Evolutionary conservation across 805 yeast species (phyloP).

Genomic region (Yarrowia yakushimensis): DNA sequence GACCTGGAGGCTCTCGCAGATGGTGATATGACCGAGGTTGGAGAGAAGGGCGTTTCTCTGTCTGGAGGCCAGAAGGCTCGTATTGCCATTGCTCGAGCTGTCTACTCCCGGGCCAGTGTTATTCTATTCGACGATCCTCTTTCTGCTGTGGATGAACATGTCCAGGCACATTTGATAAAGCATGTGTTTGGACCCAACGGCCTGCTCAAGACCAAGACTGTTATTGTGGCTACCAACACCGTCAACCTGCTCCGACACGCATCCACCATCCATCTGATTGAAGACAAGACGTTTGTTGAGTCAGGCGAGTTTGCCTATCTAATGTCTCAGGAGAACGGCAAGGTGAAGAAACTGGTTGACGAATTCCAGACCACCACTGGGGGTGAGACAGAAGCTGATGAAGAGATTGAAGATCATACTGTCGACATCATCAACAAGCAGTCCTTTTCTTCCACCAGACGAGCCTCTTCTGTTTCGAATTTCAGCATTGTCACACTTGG

Average conservation of each 20-base stretch:
- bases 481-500: neutral
- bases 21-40: conserved; percentile 79
- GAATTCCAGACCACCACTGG: conserved; percentile 14
- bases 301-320: conserved; percentile 61
- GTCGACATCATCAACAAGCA: neutral
- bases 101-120: conserved; percentile 62
- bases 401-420: neutral
- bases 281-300: conserved; percentile 56
- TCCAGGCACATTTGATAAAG: conserved; percentile 71
- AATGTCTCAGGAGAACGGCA: conserved; percentile 6
- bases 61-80: conserved; percentile 93
- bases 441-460: conserved; percentile 26
- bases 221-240: conserved; percentile 82
- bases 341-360: conserved; percentile 11
- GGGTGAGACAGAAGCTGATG: neutral
- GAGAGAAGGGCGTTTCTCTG: conserved; percentile 82
- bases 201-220: conserved; percentile 53
- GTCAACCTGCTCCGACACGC: conserved; percentile 66
- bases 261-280: conserved; percentile 63
- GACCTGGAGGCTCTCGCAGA: conserved; percentile 67
- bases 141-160: conserved; percentile 86
- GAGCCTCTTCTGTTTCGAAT: conserved; percentile 54
- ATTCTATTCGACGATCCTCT: conserved; percentile 75
- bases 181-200: conserved; percentile 64
- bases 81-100: conserved; percentile 77